These are phyloP conservation scores for Mariannaea elegans DNA, from an alignment of 2,329 filamentous ascomycete species.

Conservation along the genomic window DNA sequence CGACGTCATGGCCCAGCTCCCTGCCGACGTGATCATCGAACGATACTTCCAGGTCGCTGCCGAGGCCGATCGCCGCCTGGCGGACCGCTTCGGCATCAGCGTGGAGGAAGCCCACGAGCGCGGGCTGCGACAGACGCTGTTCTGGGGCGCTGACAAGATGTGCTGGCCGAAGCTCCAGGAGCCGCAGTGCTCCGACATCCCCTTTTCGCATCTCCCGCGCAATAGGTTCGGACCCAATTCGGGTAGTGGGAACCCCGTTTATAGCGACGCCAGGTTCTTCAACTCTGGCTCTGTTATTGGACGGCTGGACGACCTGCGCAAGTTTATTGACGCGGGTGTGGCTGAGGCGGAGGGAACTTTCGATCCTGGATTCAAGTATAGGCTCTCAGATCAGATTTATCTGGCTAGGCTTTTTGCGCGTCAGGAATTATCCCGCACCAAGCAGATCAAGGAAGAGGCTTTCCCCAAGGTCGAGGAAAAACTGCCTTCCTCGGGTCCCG, in stretches of 20 bases:
- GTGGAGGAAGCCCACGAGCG: not conserved
- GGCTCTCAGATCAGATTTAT: conserved; percentile 44
- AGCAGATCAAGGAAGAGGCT: conserved; percentile 35
- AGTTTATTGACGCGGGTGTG: conserved; percentile 39
- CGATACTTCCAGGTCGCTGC: not conserved
- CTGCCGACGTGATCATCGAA: not conserved
- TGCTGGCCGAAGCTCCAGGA: conserved; percentile 20
- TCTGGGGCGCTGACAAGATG: conserved; percentile 20
- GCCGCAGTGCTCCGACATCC: conserved; percentile 52
- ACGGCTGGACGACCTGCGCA: conserved; percentile 44
- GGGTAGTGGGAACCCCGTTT: conserved; percentile 42
- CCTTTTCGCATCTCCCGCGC: conserved; percentile 44
- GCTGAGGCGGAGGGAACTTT: conserved; percentile 46
- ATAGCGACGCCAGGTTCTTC: conserved; percentile 51
- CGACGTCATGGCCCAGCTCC: not conserved
- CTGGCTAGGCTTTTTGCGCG: conserved; percentile 53
- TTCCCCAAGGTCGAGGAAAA: conserved; percentile 17
- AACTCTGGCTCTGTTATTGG: conserved; percentile 59
- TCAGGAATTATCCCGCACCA: conserved; percentile 53
- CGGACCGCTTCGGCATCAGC: not conserved
- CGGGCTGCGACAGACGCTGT: not conserved
- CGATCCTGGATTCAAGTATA: conserved; percentile 42
- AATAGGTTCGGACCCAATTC: conserved; percentile 49
- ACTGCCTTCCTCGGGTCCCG: not conserved
- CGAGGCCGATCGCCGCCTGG: not conserved